Base-by-base conservation (phyloP, 495 filamentous ascomycete genomes). In the Talaromyces proteolyticus region DNA sequence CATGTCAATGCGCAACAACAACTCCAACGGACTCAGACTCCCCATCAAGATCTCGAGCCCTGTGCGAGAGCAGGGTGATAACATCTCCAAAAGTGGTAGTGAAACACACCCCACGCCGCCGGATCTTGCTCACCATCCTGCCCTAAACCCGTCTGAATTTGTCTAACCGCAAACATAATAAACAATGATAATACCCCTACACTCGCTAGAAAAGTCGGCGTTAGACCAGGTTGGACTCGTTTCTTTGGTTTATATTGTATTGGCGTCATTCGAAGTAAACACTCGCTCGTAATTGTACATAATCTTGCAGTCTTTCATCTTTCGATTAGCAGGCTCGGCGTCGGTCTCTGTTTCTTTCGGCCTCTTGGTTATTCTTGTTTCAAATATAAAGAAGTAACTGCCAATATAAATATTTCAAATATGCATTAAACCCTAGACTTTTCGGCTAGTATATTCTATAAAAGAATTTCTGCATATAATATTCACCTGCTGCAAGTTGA, bases 111-210 rank as follows among this genome's bases (percentile, higher is more conserved):
- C 74, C 14, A 55, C 62, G 3, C 56, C 63, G 10, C 76, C 76
- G 10, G 65, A 76, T 57, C 45, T 67, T 43, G 68, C 75, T 11
- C 70, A 75, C 54, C 75, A 79, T 58, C 76, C 76, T 21, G 67
- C 73, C 10, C 53, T 69, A 63, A 56, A 69, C 23, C 53, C 63
- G 17, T 55, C 53, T 5, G 63, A 47, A 36, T 47, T 47, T 19
- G 44, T 47, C 16, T 47, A 21, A 18, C n/a, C n/a, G n/a, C n/a
- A n/a, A n/a, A n/a, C n/a, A n/a, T n/a, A n/a, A n/a, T n/a, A n/a
- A n/a, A n/a, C n/a, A n/a, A n/a, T n/a, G n/a, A n/a, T n/a, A n/a
- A n/a, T n/a, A n/a, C 7, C 7, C 18, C 18, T 48, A 16, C 19
- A 42, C 14, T 50, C 1, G 34, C 24, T 25, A 23, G 34, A 56